These are phyloP conservation scores for Prillingera fragicola DNA, from an alignment of 1,284 basidiomycete genomes.

Conservation along the genomic window DNA sequence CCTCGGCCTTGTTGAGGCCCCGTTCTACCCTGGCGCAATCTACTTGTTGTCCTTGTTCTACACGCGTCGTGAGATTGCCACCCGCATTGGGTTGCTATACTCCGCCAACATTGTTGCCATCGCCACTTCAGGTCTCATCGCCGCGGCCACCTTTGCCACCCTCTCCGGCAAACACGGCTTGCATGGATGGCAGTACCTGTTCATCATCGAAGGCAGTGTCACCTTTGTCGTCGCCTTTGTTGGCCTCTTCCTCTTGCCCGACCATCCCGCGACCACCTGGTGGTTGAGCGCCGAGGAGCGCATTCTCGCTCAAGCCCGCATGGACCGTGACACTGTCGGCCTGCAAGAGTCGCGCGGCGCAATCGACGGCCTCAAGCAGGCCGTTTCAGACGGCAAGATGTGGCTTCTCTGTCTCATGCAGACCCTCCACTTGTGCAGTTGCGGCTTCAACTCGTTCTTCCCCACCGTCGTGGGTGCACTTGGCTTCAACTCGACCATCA, in stretches of 20 bases:
- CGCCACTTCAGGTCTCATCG: slow-evolving; percentile 33
- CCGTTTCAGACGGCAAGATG: too few relatives aligned
- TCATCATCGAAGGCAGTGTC: slow-evolving; percentile 51
- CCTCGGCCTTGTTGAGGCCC: slow-evolving; percentile 16
- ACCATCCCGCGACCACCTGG: not conserved
- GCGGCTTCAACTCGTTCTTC: slow-evolving; percentile 26
- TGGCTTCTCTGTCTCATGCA: slow-evolving; percentile 24
- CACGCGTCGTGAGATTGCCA: slow-evolving; percentile 53
- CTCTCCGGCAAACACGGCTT: slow-evolving; percentile 52
- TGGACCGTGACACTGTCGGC: too few relatives aligned
- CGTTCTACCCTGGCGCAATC: not conserved
- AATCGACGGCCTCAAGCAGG: not conserved
- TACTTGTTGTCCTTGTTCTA: slow-evolving; percentile 52
- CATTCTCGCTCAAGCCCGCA: slow-evolving; percentile 21
- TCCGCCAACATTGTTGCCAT: slow-evolving; percentile 52
- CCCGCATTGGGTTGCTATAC: slow-evolving; percentile 53
- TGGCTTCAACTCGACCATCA: slow-evolving; percentile 32
- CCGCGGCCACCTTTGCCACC: slow-evolving; percentile 52
- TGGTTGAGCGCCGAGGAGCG: slow-evolving; percentile 33
- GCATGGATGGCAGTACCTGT: slow-evolving; percentile 54
- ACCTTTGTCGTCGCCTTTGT: slow-evolving; percentile 50
- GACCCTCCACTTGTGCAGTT: slow-evolving; percentile 18
- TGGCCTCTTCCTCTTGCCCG: slow-evolving; percentile 45
- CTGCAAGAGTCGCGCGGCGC: not conserved
- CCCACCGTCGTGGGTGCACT: slow-evolving; percentile 21